Conservation (phyloP, 805 yeast genomes). For the Candida pini region DNA sequence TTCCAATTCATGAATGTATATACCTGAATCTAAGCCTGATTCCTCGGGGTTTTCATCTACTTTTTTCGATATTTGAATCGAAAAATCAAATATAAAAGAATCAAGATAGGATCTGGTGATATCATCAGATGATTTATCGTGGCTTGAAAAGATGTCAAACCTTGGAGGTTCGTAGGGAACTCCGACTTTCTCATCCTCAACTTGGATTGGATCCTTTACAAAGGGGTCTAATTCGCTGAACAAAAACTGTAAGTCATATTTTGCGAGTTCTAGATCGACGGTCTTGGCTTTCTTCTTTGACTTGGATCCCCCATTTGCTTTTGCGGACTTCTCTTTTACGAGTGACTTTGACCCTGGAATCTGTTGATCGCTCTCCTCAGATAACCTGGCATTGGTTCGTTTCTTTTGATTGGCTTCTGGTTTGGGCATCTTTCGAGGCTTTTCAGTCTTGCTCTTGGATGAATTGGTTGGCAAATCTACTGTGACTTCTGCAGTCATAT, state of each 20-base stretch:
- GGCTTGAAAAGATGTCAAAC: constrained; percentile 4
- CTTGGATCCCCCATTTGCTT: too few relatives aligned
- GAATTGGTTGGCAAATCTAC: too few relatives aligned
- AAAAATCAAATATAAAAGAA: constrained; percentile 13
- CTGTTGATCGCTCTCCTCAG: too few relatives aligned
- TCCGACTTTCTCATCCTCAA: background rate
- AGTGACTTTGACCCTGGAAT: background rate
- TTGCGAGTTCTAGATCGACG: background rate
- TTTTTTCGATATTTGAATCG: constrained; percentile 13
- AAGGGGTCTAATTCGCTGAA: background rate
- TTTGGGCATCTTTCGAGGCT: too few relatives aligned
- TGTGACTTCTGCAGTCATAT: too few relatives aligned
- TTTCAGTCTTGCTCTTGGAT: too few relatives aligned
- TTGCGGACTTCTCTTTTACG: background rate
- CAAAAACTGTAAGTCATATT: constrained; percentile 2
- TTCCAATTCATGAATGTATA: constrained; percentile 22
- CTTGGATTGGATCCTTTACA: constrained; percentile 1
- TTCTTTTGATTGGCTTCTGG: too few relatives aligned
- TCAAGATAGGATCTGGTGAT: constrained; percentile 7
- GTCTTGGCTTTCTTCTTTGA: too few relatives aligned
- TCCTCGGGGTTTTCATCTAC: too few relatives aligned
- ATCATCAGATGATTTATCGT: constrained; percentile 2
- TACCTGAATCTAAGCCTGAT: constrained; percentile 5
- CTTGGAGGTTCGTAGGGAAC: constrained; percentile 6
- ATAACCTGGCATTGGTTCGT: too few relatives aligned